Evolutionary conservation across 2,329 filamentous ascomycete genomes (phyloP).

Genomic region (Diaporthe aspalathi): DNA sequence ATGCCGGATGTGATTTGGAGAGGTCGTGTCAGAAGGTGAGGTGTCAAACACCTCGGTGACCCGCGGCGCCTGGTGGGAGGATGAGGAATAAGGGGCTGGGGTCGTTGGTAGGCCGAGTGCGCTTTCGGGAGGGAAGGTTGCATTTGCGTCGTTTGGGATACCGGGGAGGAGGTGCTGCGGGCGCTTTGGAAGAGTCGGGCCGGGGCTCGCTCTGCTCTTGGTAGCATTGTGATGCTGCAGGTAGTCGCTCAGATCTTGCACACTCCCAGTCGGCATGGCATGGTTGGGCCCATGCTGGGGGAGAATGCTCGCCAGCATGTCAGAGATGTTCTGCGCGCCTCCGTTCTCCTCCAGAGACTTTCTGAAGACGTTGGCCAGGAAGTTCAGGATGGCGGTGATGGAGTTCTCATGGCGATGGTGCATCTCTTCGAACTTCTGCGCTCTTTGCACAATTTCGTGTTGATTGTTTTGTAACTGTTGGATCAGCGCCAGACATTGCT

Average conservation of each 20-base stretch:
- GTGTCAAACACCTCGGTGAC: conserved; percentile 72
- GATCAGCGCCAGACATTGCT: conserved; percentile 86
- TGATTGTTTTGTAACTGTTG: conserved; percentile 85
- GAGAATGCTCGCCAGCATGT: conserved; percentile 84
- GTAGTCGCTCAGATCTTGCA: conserved; percentile 72
- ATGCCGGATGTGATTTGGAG: conserved; percentile 63
- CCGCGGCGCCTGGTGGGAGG: conserved; percentile 54
- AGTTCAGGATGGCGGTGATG: conserved; percentile 98
- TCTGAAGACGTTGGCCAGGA: conserved; percentile 95
- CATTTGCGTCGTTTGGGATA: conserved; percentile 56
- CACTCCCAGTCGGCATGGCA: conserved; percentile 62
- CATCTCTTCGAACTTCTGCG: conserved; percentile 87
- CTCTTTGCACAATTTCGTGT: conserved; percentile 87
- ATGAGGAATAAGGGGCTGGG: conserved; percentile 43
- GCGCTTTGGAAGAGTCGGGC: conserved; percentile 58
- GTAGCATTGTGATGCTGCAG: conserved; percentile 56
- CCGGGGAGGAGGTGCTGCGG: conserved; percentile 66
- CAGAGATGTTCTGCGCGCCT: conserved; percentile 79
- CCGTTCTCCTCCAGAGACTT: conserved; percentile 89
- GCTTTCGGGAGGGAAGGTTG: conserved; percentile 46
- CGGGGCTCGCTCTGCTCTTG: conserved; percentile 53
- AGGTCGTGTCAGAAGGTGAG: conserved; percentile 57
- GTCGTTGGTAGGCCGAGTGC: conserved; percentile 47
- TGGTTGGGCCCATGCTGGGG: conserved; percentile 58
- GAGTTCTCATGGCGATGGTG: conserved; percentile 98